Evolutionary conservation across 345 rosid species (phyloP).

Genomic region (Hibiscus syriacus): DNA sequence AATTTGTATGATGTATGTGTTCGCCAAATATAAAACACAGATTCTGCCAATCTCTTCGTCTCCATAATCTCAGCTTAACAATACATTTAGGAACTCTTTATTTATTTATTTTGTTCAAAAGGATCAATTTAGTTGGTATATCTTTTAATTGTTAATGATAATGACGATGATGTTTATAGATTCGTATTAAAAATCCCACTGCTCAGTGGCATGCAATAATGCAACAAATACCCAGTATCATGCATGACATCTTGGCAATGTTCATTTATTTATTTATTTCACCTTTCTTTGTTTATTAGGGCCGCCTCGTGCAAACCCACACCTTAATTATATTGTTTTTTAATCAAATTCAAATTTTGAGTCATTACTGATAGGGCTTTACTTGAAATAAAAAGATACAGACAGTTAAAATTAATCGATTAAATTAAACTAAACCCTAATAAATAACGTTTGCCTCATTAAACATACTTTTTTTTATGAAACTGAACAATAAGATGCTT

Average conservation of each 20-base stretch:
- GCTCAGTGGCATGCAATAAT: neutral
- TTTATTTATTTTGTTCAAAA: slow-evolving; percentile 2
- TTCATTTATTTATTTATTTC: too few relatives aligned
- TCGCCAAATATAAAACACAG: neutral
- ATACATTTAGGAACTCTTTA: neutral
- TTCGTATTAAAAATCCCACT: neutral
- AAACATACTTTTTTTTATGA: too few relatives aligned
- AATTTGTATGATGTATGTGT: neutral
- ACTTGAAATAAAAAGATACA: too few relatives aligned
- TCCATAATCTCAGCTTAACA: slow-evolving; percentile 1
- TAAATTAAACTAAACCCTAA: too few relatives aligned
- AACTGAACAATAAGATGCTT: too few relatives aligned
- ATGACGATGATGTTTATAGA: neutral
- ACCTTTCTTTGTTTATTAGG: too few relatives aligned
- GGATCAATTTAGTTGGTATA: neutral
- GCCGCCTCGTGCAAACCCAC: too few relatives aligned
- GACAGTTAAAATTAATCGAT: too few relatives aligned
- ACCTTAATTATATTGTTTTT: too few relatives aligned
- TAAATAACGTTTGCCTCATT: too few relatives aligned
- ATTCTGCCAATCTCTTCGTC: neutral
- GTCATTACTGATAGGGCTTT: too few relatives aligned
- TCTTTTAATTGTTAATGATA: neutral
- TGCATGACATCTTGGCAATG: neutral
- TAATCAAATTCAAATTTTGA: too few relatives aligned
- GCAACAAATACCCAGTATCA: neutral